Conservation (phyloP, 192 early-diverging fungal species). For the Cladochytrium replicatum region DNA sequence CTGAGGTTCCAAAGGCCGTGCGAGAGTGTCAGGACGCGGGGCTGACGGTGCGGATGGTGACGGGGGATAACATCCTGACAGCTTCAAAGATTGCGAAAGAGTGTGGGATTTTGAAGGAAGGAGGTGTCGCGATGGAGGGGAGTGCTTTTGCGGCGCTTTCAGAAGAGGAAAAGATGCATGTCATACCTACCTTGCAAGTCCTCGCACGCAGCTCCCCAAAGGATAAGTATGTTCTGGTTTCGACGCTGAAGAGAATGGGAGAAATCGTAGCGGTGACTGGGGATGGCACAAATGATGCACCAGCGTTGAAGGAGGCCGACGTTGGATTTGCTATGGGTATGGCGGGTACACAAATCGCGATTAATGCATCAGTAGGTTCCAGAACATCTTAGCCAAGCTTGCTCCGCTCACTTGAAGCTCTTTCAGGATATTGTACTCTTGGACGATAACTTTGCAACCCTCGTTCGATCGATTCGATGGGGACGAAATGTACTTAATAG, state of each 20-base stretch:
- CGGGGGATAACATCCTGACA: slow-evolving; percentile 57
- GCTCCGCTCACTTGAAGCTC: background rate
- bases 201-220: background rate
- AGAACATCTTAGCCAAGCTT: too few relatives aligned
- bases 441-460: slow-evolving; percentile 75
- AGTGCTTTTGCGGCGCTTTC: background rate
- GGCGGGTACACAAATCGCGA: slow-evolving; percentile 75
- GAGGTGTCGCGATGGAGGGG: background rate
- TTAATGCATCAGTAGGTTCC: slow-evolving; percentile 53
- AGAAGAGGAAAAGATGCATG: background rate
- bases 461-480: slow-evolving; percentile 72
- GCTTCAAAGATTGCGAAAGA: slow-evolving; percentile 50
- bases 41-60: slow-evolving; percentile 83
- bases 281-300: slow-evolving; percentile 80
- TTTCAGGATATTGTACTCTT: slow-evolving; percentile 72
- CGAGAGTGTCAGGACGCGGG: slow-evolving; percentile 67
- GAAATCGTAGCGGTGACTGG: slow-evolving; percentile 76
- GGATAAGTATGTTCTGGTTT: background rate
- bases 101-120: slow-evolving; percentile 27
- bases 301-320: slow-evolving; percentile 79
- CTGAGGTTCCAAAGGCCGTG: slow-evolving; percentile 71
- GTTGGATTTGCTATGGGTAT: slow-evolving; percentile 93
- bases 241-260: slow-evolving; percentile 36
- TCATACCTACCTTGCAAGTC: background rate
- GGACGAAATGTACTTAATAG: slow-evolving; percentile 72